phyloP scores from a whole-genome alignment of 2,329 filamentous ascomycete genomes.

The Arthroderma sp. region DNA sequence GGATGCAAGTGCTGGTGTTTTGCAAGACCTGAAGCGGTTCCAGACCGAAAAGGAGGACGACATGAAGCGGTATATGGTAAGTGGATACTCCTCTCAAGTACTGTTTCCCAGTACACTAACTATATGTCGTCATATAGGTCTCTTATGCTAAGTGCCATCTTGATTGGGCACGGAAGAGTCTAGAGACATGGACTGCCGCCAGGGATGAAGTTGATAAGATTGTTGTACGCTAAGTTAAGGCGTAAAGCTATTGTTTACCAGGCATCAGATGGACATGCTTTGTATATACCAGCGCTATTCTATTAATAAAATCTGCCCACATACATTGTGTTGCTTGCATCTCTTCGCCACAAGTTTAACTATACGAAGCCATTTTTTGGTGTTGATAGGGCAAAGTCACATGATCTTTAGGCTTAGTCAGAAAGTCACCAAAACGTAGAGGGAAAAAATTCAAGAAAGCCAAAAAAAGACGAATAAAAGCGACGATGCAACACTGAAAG shows the following conservation, averaged over 20 bases:
- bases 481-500: no score
- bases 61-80: slow-evolving; percentile 85
- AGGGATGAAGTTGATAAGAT: slow-evolving; percentile 81
- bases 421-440: no score
- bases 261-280: no score
- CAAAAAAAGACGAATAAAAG: no score
- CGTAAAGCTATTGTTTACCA: not conserved
- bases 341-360: no score
- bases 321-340: no score
- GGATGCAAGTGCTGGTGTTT: slow-evolving; percentile 75
- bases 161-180: slow-evolving; percentile 84
- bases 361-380: no score
- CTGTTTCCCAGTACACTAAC: not conserved
- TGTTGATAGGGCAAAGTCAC: no score
- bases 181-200: slow-evolving; percentile 87
- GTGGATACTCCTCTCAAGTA: slow-evolving; percentile 19
- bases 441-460: no score
- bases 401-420: no score
- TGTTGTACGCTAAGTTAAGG: slow-evolving; percentile 26
- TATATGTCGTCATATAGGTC: slow-evolving; percentile 42
- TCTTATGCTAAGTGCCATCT: slow-evolving; percentile 87
- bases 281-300: no score
- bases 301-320: no score
- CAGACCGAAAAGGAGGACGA: slow-evolving; percentile 94
- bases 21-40: slow-evolving; percentile 84